phyloP scores from a whole-genome alignment of 768 basidiomycete species.

The Candolleomyces aberdarensis region DNA sequence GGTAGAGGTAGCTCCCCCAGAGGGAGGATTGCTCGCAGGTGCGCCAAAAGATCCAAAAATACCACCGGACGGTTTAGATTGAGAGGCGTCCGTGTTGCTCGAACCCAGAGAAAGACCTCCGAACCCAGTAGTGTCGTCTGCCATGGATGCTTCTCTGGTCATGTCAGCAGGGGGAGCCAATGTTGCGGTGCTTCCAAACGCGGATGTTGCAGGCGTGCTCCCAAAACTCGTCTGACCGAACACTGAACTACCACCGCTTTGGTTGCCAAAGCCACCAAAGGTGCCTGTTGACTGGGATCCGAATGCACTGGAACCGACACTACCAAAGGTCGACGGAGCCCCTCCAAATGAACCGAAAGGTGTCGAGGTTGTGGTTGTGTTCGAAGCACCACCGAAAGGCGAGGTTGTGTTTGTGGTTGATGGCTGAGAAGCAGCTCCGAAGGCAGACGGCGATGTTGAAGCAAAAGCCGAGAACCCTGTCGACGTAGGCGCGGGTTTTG shows the following conservation, averaged over 20 bases:
- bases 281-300: background rate
- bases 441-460: slow-evolving; percentile 7
- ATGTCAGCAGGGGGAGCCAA: slow-evolving; percentile 26
- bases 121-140: slow-evolving; percentile 38
- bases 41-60: slow-evolving; percentile 36
- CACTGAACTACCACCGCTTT: slow-evolving; percentile 11
- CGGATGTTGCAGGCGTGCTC: slow-evolving; percentile 20
- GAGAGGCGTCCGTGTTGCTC: slow-evolving; percentile 20
- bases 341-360: background rate
- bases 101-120: slow-evolving; percentile 34
- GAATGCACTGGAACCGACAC: background rate
- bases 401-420: background rate
- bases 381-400: background rate
- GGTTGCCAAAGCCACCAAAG: slow-evolving; percentile 5
- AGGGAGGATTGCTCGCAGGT: slow-evolving; percentile 19
- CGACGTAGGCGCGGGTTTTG: background rate
- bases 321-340: background rate
- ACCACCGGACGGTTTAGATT: slow-evolving; percentile 26
- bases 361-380: background rate
- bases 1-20: slow-evolving; percentile 1
- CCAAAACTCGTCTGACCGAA: slow-evolving; percentile 30
- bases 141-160: slow-evolving; percentile 47
- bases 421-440: background rate
- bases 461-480: background rate
- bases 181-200: slow-evolving; percentile 22